These are phyloP conservation scores for Auricularia sp. DNA, from an alignment of 768 basidiomycete genomes.

Conservation along the genomic window DNA sequence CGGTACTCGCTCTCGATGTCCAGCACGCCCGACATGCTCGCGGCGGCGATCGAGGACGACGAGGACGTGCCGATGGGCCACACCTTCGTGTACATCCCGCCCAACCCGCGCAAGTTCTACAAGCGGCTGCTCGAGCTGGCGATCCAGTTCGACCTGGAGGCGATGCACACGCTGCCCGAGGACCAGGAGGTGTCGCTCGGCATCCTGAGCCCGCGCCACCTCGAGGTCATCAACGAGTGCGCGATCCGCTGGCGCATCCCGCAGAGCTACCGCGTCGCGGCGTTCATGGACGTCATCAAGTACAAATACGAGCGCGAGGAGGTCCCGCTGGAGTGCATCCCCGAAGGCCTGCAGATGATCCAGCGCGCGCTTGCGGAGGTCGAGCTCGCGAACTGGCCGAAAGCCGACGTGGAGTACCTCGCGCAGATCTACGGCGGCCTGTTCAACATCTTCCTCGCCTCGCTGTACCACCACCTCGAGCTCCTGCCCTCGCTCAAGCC, in stretches of 20 bases:
- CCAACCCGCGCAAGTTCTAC: constrained; percentile 80
- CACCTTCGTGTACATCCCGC: constrained; percentile 84
- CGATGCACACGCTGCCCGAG: constrained; percentile 84
- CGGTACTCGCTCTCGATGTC: constrained; percentile 40
- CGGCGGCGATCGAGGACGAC: constrained; percentile 38
- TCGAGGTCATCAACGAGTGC: constrained; percentile 80
- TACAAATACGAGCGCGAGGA: constrained; percentile 81
- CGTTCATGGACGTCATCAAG: constrained; percentile 79
- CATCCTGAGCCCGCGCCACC: constrained; percentile 70
- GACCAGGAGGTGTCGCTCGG: constrained; percentile 92
- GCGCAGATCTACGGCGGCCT: constrained; percentile 58
- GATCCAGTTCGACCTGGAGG: constrained; percentile 75
- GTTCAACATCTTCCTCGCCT: constrained; percentile 80
- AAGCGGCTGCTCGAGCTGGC: constrained; percentile 74
- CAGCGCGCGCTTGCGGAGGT: constrained; percentile 60
- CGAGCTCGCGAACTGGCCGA: constrained; percentile 67
- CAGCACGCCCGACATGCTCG: constrained; percentile 20
- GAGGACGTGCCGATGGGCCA: constrained; percentile 56
- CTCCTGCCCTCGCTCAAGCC: constrained; percentile 62
- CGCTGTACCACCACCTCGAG: constrained; percentile 78
- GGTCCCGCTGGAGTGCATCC: constrained; percentile 90
- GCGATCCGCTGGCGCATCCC: constrained; percentile 85
- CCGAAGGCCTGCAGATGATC: constrained; percentile 74
- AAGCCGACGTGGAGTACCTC: constrained; percentile 68
- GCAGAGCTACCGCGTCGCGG: constrained; percentile 63